Conservation (phyloP, 2,329 filamentous ascomycete genomes). For the Corynespora cassiicola region DNA sequence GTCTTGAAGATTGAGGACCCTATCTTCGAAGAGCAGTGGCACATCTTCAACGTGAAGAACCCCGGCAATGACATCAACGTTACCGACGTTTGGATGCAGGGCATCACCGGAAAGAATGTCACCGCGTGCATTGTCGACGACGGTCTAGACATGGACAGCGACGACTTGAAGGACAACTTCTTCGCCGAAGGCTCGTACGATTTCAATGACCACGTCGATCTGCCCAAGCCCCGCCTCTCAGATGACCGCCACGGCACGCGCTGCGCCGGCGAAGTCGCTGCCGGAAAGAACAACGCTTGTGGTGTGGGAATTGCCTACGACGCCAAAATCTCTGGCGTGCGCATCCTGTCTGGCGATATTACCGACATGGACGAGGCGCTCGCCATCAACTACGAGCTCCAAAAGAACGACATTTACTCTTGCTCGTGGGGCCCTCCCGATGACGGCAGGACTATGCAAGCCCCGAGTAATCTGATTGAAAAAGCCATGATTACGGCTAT, state of each 20-base stretch:
- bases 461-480: constrained; percentile 84
- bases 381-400: constrained; percentile 89
- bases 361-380: constrained; percentile 90
- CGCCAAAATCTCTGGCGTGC: constrained; percentile 86
- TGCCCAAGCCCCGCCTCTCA: constrained; percentile 80
- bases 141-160: constrained; percentile 93
- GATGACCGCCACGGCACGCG: constrained; percentile 93
- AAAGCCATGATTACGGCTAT: constrained; percentile 91
- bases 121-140: constrained; percentile 97
- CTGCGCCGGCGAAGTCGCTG: constrained; percentile 92
- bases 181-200: constrained; percentile 92
- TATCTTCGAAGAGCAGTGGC: constrained; percentile 95
- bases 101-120: constrained; percentile 85
- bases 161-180: constrained; percentile 92
- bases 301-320: constrained; percentile 96
- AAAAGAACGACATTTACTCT: constrained; percentile 95
- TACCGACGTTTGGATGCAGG: constrained; percentile 89
- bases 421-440: constrained; percentile 98
- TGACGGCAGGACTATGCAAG: constrained; percentile 93
- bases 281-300: constrained; percentile 90
- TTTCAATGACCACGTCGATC: constrained; percentile 84
- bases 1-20: constrained; percentile 82
- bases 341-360: constrained; percentile 90
- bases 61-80: constrained; percentile 93
- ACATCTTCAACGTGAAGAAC: constrained; percentile 83